phyloP scores from a whole-genome alignment of 1,284 basidiomycete species.

The Rhodotorula sp. region DNA sequence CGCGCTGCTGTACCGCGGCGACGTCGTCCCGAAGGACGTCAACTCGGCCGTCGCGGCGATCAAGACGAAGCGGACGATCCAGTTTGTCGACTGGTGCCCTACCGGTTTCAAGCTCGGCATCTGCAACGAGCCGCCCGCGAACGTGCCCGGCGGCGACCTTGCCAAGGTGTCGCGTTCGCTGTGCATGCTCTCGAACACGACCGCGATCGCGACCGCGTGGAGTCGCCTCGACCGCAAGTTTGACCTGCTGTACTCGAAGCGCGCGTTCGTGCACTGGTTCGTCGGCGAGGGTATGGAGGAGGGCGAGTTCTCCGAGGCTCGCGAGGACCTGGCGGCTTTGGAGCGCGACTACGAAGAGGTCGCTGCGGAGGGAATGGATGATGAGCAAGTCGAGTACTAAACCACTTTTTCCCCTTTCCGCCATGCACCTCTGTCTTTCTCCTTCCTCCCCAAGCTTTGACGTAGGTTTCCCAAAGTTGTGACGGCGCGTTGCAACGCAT shows the following conservation, averaged over 20 bases:
- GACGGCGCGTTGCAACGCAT: too few relatives aligned
- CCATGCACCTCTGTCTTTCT: too few relatives aligned
- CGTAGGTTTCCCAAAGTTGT: too few relatives aligned
- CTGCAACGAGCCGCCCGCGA: conserved; percentile 90
- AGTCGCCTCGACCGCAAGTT: conserved; percentile 96
- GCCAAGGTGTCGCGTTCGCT: conserved; percentile 90
- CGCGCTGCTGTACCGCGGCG: conserved; percentile 59
- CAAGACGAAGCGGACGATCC: conserved; percentile 96
- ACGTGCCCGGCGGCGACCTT: conserved; percentile 89
- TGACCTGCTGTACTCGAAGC: conserved; percentile 62
- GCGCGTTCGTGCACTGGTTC: conserved; percentile 46
- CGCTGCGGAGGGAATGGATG: not conserved
- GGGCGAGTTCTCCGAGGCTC: conserved; percentile 45
- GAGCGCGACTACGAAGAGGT: conserved; percentile 24
- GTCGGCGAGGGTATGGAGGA: conserved; percentile 48
- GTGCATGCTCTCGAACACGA: conserved; percentile 96
- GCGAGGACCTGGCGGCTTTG: conserved; percentile 45
- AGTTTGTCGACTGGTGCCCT: conserved; percentile 95
- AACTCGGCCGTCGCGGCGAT: conserved; percentile 89
- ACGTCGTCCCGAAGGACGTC: conserved; percentile 96
- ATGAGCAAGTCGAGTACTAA: conserved; percentile 1
- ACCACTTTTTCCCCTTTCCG: not conserved
- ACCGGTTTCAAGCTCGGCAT: conserved; percentile 98
- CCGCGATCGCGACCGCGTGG: conserved; percentile 93
- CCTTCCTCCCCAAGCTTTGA: too few relatives aligned